A percentile compares a stretch with the other conserved stretches of the same genome.
phyloP scores from a whole-genome alignment of 2,329 filamentous ascomycete genomes.

The Coleophoma eucalyptorum region DNA sequence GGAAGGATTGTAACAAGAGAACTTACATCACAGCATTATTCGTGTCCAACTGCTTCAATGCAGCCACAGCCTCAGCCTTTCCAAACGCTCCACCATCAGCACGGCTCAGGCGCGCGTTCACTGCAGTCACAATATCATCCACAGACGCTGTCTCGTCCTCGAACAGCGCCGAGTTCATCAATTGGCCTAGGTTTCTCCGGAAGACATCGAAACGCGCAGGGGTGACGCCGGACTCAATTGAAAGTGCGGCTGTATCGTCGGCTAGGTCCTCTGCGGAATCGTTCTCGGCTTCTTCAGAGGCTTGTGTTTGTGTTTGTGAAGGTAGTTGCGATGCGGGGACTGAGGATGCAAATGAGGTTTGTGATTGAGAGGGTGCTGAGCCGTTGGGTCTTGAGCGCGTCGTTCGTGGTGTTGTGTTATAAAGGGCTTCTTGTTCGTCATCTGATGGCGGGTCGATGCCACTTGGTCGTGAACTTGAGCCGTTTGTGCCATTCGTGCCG shows the following conservation, averaged over 20 bases:
- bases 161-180: constrained; percentile 82
- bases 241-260: constrained; percentile 20
- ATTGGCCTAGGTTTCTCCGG: constrained; percentile 74
- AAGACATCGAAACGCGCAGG: constrained; percentile 68
- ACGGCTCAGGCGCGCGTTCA: constrained; percentile 67
- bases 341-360: constrained; percentile 35
- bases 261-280: constrained; percentile 18
- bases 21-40: constrained; percentile 91
- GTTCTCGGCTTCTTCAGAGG: constrained; percentile 8
- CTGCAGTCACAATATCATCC: constrained; percentile 68
- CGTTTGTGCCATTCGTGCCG: constrained; percentile 25
- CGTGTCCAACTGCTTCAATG: constrained; percentile 75
- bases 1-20: not conserved
- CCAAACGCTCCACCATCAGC: constrained; percentile 58
- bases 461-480: constrained; percentile 29
- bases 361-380: constrained; percentile 21
- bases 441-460: constrained; percentile 36
- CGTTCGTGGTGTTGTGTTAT: constrained; percentile 25
- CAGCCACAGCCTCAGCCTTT: constrained; percentile 69
- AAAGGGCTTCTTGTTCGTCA: constrained; percentile 35
- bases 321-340: constrained; percentile 27
- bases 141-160: constrained; percentile 79
- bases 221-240: constrained; percentile 24
- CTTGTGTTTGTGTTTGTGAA: constrained; percentile 21
- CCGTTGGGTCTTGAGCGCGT: constrained; percentile 14